These are phyloP conservation scores for Saturnispora sekii DNA, from an alignment of 805 yeast species.

Conservation along the genomic window DNA sequence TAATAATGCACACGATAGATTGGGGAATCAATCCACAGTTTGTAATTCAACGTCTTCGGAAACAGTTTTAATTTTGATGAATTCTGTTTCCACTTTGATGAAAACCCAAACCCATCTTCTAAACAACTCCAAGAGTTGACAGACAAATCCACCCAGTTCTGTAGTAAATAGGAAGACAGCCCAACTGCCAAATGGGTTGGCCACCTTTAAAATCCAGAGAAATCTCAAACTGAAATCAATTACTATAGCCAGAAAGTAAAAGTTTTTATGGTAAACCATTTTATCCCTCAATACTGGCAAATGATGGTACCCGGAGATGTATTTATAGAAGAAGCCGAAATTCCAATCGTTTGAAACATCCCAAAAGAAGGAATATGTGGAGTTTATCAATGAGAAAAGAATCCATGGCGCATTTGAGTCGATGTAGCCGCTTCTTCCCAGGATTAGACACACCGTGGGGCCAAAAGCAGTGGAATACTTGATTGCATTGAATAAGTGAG, in stretches of 20 bases:
- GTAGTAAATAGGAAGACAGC: constrained; percentile 27
- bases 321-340: constrained; percentile 40
- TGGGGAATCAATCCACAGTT: constrained; percentile 5
- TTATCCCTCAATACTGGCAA: constrained; percentile 22
- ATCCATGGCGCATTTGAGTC: constrained; percentile 34
- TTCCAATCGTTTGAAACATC: constrained; percentile 89
- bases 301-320: constrained; percentile 14
- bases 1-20: not conserved
- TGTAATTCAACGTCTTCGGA: constrained; percentile 18
- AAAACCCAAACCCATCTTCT: constrained; percentile 90
- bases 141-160: constrained; percentile 52
- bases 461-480: constrained; percentile 62
- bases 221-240: constrained; percentile 62
- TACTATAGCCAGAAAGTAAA: constrained; percentile 48
- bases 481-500: constrained; percentile 59
- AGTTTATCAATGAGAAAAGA: constrained; percentile 42
- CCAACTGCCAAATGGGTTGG: constrained; percentile 11
- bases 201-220: constrained; percentile 59
- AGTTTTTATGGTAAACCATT: constrained; percentile 23
- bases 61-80: constrained; percentile 21
- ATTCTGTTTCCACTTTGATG: constrained; percentile 76
- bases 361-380: constrained; percentile 79
- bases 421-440: constrained; percentile 21
- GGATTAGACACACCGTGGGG: constrained; percentile 36
- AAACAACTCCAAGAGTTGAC: constrained; percentile 66